phyloP scores from a whole-genome alignment of 2,329 filamentous ascomycete species.

The Curvularia spicifera region DNA sequence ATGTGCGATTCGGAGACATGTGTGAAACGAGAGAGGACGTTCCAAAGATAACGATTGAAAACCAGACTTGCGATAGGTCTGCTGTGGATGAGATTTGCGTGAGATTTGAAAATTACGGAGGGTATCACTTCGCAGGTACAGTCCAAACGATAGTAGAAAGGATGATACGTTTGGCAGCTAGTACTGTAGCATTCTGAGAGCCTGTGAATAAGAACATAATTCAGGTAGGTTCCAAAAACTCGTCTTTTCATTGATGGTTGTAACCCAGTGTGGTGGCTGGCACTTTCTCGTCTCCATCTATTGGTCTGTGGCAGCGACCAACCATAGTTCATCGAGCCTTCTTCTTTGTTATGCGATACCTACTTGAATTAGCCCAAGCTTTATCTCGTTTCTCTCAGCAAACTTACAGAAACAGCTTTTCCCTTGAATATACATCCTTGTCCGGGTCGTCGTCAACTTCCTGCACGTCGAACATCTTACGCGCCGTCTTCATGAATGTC shows the following conservation, averaged over 20 bases:
- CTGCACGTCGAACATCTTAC: conserved; percentile 57
- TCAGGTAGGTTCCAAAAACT: background rate
- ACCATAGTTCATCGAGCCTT: conserved; percentile 10
- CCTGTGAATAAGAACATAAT: no score
- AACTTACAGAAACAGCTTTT: conserved; percentile 59
- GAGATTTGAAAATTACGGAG: background rate
- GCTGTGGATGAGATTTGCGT: background rate
- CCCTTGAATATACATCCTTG: conserved; percentile 52
- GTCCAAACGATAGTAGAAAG: background rate
- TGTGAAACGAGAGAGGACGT: background rate
- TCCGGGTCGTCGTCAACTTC: conserved; percentile 59
- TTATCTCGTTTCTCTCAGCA: no score
- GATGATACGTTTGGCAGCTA: background rate
- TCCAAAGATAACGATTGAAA: background rate
- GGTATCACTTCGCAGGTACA: background rate
- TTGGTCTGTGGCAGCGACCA: background rate
- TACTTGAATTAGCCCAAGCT: conserved; percentile 4
- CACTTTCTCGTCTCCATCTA: background rate
- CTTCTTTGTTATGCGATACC: conserved; percentile 34
- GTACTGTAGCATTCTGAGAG: background rate
- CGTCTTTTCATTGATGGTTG: background rate
- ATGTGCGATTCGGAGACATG: background rate
- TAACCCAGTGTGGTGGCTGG: background rate
- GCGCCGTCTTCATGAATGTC: conserved; percentile 59
- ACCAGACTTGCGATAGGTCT: background rate